Conservation (phyloP, 2,329 filamentous ascomycete genomes). For the Trichoderma harzianum region DNA sequence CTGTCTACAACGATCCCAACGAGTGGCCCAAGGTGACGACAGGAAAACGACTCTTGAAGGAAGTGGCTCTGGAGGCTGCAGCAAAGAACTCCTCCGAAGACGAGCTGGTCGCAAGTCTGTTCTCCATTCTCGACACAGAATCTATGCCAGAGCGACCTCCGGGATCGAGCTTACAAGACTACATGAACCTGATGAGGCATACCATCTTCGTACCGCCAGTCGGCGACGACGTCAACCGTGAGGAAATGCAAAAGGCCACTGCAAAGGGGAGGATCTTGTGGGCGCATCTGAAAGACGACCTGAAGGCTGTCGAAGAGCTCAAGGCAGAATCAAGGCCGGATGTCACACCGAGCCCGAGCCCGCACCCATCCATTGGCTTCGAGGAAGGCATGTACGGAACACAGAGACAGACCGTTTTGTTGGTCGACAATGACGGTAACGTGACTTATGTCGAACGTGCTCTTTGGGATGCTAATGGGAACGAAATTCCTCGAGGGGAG, state of each 20-base stretch:
- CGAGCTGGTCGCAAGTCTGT: slow-evolving; percentile 49
- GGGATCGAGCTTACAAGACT: slow-evolving; percentile 49
- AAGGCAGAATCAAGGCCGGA: slow-evolving; percentile 39
- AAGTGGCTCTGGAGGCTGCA: slow-evolving; percentile 41
- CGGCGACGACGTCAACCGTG: slow-evolving; percentile 45
- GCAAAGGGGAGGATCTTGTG: slow-evolving; percentile 37
- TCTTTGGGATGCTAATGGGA: slow-evolving; percentile 57
- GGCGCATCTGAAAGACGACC: slow-evolving; percentile 35
- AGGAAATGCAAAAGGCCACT: slow-evolving; percentile 43
- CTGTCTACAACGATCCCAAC: slow-evolving; percentile 50
- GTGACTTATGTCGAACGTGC: slow-evolving; percentile 58
- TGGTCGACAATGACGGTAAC: slow-evolving; percentile 62
- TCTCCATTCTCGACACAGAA: slow-evolving; percentile 54
- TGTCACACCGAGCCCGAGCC: slow-evolving; percentile 26
- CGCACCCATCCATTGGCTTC: slow-evolving; percentile 38
- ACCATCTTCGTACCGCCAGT: slow-evolving; percentile 61
- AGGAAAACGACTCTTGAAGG: slow-evolving; percentile 46
- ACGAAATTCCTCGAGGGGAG: slow-evolving; percentile 49
- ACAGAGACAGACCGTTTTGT: slow-evolving; percentile 60
- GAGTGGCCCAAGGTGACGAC: slow-evolving; percentile 60
- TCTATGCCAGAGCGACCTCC: slow-evolving; percentile 46
- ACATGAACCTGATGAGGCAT: slow-evolving; percentile 51
- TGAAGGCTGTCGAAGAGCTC: slow-evolving; percentile 36
- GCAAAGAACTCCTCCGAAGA: slow-evolving; percentile 41
- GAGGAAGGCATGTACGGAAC: slow-evolving; percentile 62